A percentile compares a stretch with the other conserved stretches of the same genome.
Evolutionary conservation across 108 stramenopile species (phyloP).

Genomic region (Skeletonema tropicum): DNA sequence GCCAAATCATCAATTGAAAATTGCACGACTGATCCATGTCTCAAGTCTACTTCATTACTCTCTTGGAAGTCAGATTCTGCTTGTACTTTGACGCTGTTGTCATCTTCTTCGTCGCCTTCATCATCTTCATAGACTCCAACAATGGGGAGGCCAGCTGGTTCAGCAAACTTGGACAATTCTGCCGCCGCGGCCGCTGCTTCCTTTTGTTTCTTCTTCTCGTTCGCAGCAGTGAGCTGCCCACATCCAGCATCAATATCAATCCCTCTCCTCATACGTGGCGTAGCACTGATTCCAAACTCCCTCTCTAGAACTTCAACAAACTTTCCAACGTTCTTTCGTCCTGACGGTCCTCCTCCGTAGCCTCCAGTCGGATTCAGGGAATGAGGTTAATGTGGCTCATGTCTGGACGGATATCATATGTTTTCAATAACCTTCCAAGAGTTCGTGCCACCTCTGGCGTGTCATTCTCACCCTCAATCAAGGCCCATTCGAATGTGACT

Average conservation of each 20-base stretch:
- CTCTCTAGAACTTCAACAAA: conserved; percentile 74
- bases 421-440: conserved; percentile 66
- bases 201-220: conserved; percentile 61
- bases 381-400: conserved; percentile 96
- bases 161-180: conserved; percentile 7
- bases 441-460: conserved; percentile 69
- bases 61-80: background rate
- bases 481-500: conserved; percentile 96
- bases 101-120: conserved; percentile 15
- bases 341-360: conserved; percentile 69
- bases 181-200: conserved; percentile 11
- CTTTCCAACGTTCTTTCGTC: conserved; percentile 58
- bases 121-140: conserved; percentile 61
- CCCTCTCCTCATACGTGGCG: conserved; percentile 93
- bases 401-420: conserved; percentile 59
- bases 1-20: conserved; percentile 51
- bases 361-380: conserved; percentile 94
- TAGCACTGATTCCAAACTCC: conserved; percentile 73
- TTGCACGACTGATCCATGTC: conserved; percentile 33
- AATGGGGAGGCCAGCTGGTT: conserved; percentile 20
- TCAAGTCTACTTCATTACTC: background rate
- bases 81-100: background rate
- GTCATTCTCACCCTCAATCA: conserved; percentile 94
- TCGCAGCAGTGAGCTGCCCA: conserved; percentile 90
- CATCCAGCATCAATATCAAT: conserved; percentile 99